phyloP scores from a whole-genome alignment of 176 grass and related monocot genomes.

The Microstegium vimineum region DNA sequence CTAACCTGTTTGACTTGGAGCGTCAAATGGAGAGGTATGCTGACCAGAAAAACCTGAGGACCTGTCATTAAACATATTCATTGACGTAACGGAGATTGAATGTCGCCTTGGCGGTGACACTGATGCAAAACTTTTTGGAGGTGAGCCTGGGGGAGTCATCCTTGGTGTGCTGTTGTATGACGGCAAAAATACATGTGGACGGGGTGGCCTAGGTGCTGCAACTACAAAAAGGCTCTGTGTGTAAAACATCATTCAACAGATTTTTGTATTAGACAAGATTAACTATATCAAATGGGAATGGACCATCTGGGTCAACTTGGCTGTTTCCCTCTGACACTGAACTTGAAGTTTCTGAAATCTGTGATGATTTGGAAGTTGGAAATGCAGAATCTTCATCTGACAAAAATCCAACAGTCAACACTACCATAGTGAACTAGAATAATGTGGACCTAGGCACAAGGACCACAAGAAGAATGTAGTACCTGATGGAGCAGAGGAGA shows the following conservation, averaged over 20 bases:
- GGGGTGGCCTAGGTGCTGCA: slow-evolving; percentile 52
- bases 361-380: slow-evolving; percentile 38
- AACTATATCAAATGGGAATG: slow-evolving; percentile 17
- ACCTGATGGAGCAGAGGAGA: slow-evolving; percentile 51
- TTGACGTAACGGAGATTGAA: slow-evolving; percentile 77
- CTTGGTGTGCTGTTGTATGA: slow-evolving; percentile 76
- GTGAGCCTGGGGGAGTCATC: slow-evolving; percentile 74
- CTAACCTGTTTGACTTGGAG: slow-evolving; percentile 71
- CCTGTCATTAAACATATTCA: slow-evolving; percentile 80
- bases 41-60: slow-evolving; percentile 58
- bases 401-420: slow-evolving; percentile 14
- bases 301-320: slow-evolving; percentile 58
- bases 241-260: neutral
- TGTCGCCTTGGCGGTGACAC: slow-evolving; percentile 74
- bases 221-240: slow-evolving; percentile 2
- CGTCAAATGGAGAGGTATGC: slow-evolving; percentile 75
- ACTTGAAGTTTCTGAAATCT: slow-evolving; percentile 54
- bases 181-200: slow-evolving; percentile 37
- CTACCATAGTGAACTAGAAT: neutral
- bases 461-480: neutral
- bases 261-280: neutral
- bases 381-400: slow-evolving; percentile 63
- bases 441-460: neutral
- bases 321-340: slow-evolving; percentile 48
- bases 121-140: slow-evolving; percentile 45